Base-by-base conservation (phyloP, 2,329 filamentous ascomycete species). In the Alternaria arbusti region DNA sequence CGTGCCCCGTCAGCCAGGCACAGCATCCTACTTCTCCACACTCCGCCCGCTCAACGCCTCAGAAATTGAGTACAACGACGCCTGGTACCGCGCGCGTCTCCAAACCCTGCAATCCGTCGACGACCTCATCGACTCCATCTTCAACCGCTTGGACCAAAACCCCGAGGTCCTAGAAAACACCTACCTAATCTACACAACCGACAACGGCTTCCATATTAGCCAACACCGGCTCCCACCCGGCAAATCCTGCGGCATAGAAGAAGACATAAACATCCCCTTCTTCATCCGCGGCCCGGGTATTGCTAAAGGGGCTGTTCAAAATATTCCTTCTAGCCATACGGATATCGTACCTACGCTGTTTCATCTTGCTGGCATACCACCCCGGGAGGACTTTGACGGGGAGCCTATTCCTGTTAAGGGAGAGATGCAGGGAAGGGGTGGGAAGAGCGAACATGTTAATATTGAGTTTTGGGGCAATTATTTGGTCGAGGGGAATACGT, bases 41-140 rank as follows among this genome's bases (percentile, higher is more conserved):
- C 36, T 71, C 3, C 66, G 67, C 5, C 73, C 80, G 49, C 82
- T 84, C 67, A 85, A 84, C 63, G 71, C 82, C 51, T 78, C 80
- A 0, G 80, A 82, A 6, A 68, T 88, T 15, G 83, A 84, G 13
- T 86, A 84, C 67, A 82, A 86, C 57, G 86, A 88, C 59, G 75
- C 84, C 44, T 87, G 83, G 67, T 86, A 87, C 64, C 82, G 85
- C 5, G 72, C 77, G 25, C 81, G 86, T 3, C 74, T 88, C 3
- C 82, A 82, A 20, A 74, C 86, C 3, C 72, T 87, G 5, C 86
- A 87, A 65, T 79, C 83, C 1, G 85, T 88, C 0, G 86, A 88
- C 64, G 86, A 88, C 65, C 78, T 87, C 46, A 81, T 88, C 7
- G 82, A 85, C 6, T 70, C 73, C 0, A 68, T 87, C 6, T 67